Evolutionary conservation across 768 basidiomycete genomes (phyloP).

Genomic region (Tulasnella sp.): DNA sequence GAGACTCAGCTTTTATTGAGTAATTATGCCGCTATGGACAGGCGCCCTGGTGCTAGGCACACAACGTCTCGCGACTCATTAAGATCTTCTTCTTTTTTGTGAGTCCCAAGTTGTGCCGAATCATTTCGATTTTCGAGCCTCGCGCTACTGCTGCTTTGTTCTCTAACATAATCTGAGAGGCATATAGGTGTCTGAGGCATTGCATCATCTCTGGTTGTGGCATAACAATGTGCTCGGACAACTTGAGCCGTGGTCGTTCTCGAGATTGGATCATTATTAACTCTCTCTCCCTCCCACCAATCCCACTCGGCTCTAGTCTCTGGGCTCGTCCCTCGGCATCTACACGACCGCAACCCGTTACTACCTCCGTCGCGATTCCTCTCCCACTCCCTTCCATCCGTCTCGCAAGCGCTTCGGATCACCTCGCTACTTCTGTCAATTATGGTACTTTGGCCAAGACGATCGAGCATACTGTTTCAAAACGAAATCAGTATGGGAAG

Average conservation of each 20-base stretch:
- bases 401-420: slow-evolving; percentile 40
- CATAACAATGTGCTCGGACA: too few species aligned
- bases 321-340: slow-evolving; percentile 13
- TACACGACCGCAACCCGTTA: slow-evolving; percentile 37
- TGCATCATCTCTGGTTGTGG: too few species aligned
- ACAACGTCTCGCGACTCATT: too few species aligned
- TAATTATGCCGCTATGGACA: too few species aligned
- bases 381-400: slow-evolving; percentile 34
- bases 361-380: slow-evolving; percentile 40
- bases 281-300: slow-evolving; percentile 27
- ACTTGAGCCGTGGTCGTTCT: neutral
- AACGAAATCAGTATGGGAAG: slow-evolving; percentile 27
- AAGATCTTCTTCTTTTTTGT: too few species aligned
- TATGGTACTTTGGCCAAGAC: slow-evolving; percentile 48
- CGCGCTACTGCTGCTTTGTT: too few species aligned
- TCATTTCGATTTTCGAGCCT: too few species aligned
- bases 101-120: too few species aligned
- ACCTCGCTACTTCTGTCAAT: slow-evolving; percentile 50
- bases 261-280: slow-evolving; percentile 27
- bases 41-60: too few species aligned
- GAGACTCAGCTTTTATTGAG: too few species aligned
- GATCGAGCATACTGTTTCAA: slow-evolving; percentile 20
- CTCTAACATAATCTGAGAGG: too few species aligned
- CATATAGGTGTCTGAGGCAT: too few species aligned
- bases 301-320: slow-evolving; percentile 24